Conservation (phyloP, 140 eudicot genomes). For the Stevia rebaudiana region DNA sequence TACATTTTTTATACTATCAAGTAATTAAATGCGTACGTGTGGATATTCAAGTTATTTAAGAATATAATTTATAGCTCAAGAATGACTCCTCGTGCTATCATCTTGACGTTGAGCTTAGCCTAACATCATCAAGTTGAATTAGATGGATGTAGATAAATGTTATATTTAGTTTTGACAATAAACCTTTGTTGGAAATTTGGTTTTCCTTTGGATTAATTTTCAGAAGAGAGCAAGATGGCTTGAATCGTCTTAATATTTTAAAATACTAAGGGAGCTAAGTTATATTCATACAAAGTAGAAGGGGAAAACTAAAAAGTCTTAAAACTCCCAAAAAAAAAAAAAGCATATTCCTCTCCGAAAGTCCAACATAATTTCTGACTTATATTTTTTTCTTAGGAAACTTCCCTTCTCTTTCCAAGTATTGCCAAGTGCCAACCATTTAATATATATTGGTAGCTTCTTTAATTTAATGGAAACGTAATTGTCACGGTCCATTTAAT, state of each 20-base stretch:
- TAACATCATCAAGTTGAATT: not conserved
- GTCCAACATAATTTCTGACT: constrained; percentile 15
- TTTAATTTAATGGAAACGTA: no score
- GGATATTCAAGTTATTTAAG: not conserved
- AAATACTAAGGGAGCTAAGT: not conserved
- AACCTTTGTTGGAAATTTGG: no score
- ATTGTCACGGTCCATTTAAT: no score
- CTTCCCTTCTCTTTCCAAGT: constrained; percentile 11
- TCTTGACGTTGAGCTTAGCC: not conserved
- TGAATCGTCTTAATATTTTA: not conserved
- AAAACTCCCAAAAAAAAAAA: constrained; percentile 17
- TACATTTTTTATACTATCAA: not conserved
- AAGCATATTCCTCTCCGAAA: constrained; percentile 38
- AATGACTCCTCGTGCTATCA: not conserved
- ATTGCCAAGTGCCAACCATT: not conserved
- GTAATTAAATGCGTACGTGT: not conserved
- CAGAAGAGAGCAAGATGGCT: not conserved
- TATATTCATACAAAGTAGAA: constrained; percentile 8
- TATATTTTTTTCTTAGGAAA: not conserved
- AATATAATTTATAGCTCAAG: not conserved
- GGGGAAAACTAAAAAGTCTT: not conserved
- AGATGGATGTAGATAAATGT: no score
- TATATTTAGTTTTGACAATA: no score
- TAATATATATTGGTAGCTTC: constrained; percentile 27
- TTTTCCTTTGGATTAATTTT: no score